Percentiles rank a stretch among this genome's conserved stretches.
These are phyloP conservation scores for Elsinoe necatrix DNA, from an alignment of 2,329 filamentous ascomycete species.

Conservation along the genomic window DNA sequence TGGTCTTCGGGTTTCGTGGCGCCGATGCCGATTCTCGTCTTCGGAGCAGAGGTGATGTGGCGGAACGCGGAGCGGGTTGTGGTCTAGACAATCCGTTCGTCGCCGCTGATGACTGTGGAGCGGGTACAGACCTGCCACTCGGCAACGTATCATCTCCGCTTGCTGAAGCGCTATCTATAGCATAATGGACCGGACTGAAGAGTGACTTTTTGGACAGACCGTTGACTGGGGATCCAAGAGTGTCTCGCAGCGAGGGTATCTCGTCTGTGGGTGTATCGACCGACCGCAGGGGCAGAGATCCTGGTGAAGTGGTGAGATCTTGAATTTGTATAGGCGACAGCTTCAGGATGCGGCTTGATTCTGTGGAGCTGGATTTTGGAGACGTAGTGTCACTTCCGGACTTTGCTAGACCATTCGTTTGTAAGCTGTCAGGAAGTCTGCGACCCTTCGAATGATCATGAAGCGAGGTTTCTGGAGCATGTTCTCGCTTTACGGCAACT, in stretches of 20 bases:
- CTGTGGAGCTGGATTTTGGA: neutral
- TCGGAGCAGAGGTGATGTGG: slow-evolving; percentile 31
- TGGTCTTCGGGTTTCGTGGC: slow-evolving; percentile 14
- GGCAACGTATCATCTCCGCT: slow-evolving; percentile 3
- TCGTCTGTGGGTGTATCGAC: slow-evolving; percentile 3
- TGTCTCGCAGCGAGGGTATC: slow-evolving; percentile 6
- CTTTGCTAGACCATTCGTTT: neutral
- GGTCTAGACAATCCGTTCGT: neutral
- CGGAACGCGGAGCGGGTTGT: slow-evolving; percentile 24
- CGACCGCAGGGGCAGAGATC: slow-evolving; percentile 45
- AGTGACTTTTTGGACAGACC: neutral
- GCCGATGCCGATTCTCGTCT: slow-evolving; percentile 26
- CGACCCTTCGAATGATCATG: neutral
- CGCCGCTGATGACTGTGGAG: neutral
- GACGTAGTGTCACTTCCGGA: neutral
- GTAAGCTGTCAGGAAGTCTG: neutral
- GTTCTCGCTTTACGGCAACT: neutral
- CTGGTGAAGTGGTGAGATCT: slow-evolving; percentile 46
- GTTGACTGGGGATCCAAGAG: slow-evolving; percentile 8
- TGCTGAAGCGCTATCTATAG: neutral
- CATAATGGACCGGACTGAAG: neutral
- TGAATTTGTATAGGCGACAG: slow-evolving; percentile 48
- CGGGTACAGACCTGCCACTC: neutral
- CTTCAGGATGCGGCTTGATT: slow-evolving; percentile 38
- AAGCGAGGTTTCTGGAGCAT: neutral